Conservation (phyloP, 164 flowering plant genomes). For the Stephania cephalantha region DNA sequence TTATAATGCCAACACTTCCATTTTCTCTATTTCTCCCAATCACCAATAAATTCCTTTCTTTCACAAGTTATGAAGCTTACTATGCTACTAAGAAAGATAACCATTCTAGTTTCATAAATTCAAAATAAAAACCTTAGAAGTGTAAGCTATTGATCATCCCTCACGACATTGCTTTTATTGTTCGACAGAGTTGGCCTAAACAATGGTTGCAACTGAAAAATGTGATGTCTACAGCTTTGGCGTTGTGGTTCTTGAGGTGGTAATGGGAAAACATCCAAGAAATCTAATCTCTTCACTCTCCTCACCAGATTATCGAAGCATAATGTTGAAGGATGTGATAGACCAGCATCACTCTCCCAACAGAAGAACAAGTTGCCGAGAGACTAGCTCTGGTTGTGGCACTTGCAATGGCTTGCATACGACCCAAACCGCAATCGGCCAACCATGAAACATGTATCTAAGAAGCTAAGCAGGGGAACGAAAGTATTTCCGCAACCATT, state of each 20-base stretch:
- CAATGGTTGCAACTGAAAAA: conserved; percentile 9
- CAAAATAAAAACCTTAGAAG: no score
- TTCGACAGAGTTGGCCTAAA: conserved; percentile 10
- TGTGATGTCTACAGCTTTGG: conserved; percentile 17
- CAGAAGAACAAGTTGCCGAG: not conserved
- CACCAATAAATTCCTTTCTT: not conserved
- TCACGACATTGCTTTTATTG: not conserved
- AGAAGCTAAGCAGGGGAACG: not conserved
- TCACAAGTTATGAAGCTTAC: no score
- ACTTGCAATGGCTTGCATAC: not conserved
- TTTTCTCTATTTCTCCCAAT: not conserved
- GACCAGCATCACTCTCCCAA: not conserved
- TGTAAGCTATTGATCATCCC: not conserved
- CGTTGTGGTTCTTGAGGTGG: conserved; percentile 3
- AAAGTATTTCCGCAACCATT: not conserved
- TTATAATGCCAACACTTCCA: not conserved
- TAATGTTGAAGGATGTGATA: not conserved
- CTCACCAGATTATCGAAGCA: not conserved
- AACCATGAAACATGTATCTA: not conserved
- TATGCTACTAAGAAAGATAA: no score
- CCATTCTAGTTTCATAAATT: no score
- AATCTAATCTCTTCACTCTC: conserved; percentile 7
- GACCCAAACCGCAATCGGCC: not conserved
- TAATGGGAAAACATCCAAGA: conserved; percentile 14
- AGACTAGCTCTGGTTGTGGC: not conserved